Conservation (phyloP, 768 basidiomycete genomes). For the Phlebiopsis flavidoalba region DNA sequence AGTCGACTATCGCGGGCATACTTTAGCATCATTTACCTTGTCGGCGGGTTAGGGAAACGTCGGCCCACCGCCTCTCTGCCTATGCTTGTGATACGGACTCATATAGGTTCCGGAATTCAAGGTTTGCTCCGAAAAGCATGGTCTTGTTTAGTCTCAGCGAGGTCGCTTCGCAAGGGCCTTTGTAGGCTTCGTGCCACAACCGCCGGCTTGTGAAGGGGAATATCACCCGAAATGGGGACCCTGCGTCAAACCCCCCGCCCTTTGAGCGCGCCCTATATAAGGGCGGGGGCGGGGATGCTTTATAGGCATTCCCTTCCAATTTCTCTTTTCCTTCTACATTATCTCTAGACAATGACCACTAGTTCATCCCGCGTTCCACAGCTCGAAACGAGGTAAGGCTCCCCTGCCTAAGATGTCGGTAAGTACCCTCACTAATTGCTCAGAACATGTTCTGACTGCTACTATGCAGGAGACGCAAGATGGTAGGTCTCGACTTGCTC, state of each 20-base stretch:
- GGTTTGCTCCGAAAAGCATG: background rate
- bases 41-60: background rate
- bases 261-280: no score
- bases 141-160: background rate
- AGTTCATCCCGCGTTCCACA: conserved; percentile 16
- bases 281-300: no score
- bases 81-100: background rate
- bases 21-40: background rate
- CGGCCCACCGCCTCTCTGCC: background rate
- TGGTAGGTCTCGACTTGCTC: conserved; percentile 27
- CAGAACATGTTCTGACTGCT: background rate
- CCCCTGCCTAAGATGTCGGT: conserved; percentile 54
- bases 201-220: no score
- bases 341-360: conserved; percentile 9
- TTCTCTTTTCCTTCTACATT: background rate
- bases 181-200: background rate
- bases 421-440: conserved; percentile 10
- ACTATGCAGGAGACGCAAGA: conserved; percentile 39
- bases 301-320: background rate
- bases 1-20: background rate
- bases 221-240: no score
- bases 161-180: background rate
- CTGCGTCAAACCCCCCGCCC: no score
- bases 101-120: background rate
- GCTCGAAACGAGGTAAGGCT: conserved; percentile 44